Conservation (phyloP, 2,329 filamentous ascomycete genomes). For the Fusarium marasasianum region DNA sequence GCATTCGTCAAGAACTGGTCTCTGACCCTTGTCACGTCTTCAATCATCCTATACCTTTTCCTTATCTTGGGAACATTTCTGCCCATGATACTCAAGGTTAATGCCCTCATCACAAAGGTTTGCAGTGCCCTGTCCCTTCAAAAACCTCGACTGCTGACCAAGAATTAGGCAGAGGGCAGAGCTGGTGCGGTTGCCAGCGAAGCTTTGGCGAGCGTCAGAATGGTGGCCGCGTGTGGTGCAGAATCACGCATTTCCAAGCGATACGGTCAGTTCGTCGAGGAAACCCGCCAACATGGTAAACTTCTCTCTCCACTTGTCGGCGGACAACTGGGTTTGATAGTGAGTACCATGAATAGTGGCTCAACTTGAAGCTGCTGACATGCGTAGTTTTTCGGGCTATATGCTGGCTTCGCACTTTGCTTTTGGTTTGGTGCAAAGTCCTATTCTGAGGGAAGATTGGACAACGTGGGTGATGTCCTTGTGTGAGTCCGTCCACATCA, state of each 20-base stretch:
- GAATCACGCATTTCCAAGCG: constrained; percentile 62
- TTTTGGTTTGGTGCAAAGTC: constrained; percentile 72
- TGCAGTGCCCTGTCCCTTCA: neutral
- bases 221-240: constrained; percentile 71
- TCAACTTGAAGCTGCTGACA: neutral
- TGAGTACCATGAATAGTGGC: constrained; percentile 19
- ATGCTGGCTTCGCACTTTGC: constrained; percentile 62
- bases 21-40: constrained; percentile 67
- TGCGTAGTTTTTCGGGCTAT: constrained; percentile 61
- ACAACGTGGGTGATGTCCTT: constrained; percentile 62
- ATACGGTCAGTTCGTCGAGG: constrained; percentile 65
- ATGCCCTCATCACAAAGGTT: constrained; percentile 55
- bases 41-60: constrained; percentile 65
- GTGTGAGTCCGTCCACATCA: constrained; percentile 53
- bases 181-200: constrained; percentile 70
- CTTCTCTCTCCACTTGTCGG: constrained; percentile 61
- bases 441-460: constrained; percentile 56
- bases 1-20: constrained; percentile 68
- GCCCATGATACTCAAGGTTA: constrained; percentile 65
- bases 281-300: constrained; percentile 60
- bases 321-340: constrained; percentile 59
- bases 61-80: constrained; percentile 59
- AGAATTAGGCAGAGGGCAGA: constrained; percentile 59
- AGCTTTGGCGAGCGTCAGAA: constrained; percentile 66
- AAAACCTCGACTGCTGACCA: neutral